These are phyloP conservation scores for Chlorella sp. DNA, from an alignment of 139 green algal genomes.

Conservation along the genomic window DNA sequence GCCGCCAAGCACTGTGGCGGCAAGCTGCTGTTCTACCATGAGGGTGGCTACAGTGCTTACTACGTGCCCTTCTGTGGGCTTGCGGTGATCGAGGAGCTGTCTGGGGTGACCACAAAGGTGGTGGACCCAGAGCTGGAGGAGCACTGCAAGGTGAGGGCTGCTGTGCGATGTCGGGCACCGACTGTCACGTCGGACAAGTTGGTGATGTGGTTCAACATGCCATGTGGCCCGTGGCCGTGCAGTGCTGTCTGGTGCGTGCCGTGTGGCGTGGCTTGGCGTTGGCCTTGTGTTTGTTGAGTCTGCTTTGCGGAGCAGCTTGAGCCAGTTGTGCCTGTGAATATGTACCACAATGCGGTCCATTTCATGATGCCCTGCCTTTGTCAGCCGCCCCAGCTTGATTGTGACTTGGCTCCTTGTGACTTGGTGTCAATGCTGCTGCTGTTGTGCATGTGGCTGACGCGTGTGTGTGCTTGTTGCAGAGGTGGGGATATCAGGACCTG, in stretches of 20 bases:
- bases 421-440: not conserved
- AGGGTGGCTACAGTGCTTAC: slow-evolving; percentile 18
- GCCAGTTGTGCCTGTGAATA: too few species aligned
- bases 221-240: not conserved
- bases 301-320: too few species aligned
- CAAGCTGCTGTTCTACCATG: slow-evolving; percentile 23
- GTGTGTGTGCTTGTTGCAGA: not conserved
- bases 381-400: too few species aligned
- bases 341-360: too few species aligned
- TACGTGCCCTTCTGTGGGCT: slow-evolving; percentile 39
- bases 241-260: not conserved
- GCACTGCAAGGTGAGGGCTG: not conserved
- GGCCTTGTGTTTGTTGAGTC: too few species aligned
- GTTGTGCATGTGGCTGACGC: not conserved
- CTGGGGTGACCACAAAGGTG: slow-evolving; percentile 16
- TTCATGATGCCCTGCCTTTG: too few species aligned
- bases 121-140: slow-evolving; percentile 12
- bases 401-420: not conserved
- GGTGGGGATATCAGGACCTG: not conserved
- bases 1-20: slow-evolving; percentile 17
- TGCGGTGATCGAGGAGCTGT: slow-evolving; percentile 33
- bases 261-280: not conserved
- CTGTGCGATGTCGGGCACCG: not conserved
- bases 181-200: not conserved
- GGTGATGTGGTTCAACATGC: too few species aligned